These are phyloP conservation scores for Penicillium paradoxum DNA, from an alignment of 495 filamentous ascomycete genomes.

Conservation along the genomic window DNA sequence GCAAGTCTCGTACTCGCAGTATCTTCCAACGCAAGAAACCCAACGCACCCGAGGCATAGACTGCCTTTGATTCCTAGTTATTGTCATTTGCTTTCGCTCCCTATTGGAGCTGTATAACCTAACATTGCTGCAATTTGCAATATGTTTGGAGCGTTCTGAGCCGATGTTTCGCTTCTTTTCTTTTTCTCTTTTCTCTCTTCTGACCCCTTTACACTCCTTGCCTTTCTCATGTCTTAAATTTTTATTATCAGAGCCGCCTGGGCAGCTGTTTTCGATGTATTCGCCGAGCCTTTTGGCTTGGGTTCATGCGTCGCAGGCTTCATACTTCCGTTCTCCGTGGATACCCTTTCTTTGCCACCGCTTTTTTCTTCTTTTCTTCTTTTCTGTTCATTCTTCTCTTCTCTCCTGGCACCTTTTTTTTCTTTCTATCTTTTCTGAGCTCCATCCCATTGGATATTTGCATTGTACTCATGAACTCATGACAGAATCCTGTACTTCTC, in stretches of 20 bases:
- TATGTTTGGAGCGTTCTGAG: constrained; percentile 18
- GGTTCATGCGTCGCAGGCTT: constrained; percentile 18
- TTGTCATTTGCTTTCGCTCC: constrained; percentile 7
- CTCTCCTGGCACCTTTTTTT: constrained; percentile 4
- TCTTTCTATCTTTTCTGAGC: constrained; percentile 2
- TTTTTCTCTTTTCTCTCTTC: constrained; percentile 2
- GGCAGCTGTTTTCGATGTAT: constrained; percentile 25
- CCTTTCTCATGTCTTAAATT: constrained; percentile 9
- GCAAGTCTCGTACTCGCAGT: constrained; percentile 60
- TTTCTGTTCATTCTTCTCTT: constrained; percentile 7
- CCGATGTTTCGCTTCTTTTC: constrained; percentile 7
- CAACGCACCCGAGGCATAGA: constrained; percentile 31
- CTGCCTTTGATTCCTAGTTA: constrained; percentile 4
- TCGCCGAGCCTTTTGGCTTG: not conserved
- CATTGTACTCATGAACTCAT: constrained; percentile 12
- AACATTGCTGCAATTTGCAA: constrained; percentile 13
- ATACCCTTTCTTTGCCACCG: constrained; percentile 21
- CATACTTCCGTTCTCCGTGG: constrained; percentile 26
- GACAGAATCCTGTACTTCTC: constrained; percentile 13
- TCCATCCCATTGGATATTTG: constrained; percentile 1
- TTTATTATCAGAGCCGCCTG: constrained; percentile 21
- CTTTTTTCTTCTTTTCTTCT: constrained; percentile 9
- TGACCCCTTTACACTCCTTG: constrained; percentile 3
- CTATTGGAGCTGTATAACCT: not conserved
- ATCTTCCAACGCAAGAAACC: constrained; percentile 64